Evolutionary conservation across 495 filamentous ascomycete species (phyloP), one percentile per base, ranked within the genome.

Genomic region (Hypoxylon trugodes): DNA sequence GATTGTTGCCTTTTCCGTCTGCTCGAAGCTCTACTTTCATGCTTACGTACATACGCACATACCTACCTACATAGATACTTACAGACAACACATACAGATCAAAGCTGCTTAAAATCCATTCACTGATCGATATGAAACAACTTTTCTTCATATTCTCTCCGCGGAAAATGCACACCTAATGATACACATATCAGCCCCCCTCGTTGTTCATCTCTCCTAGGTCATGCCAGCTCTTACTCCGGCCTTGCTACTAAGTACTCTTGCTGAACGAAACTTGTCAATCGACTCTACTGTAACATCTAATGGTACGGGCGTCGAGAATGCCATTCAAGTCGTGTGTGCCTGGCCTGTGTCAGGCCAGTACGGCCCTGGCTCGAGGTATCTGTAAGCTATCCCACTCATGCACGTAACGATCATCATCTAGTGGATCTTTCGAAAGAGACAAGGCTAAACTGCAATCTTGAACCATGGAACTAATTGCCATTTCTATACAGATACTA

Each of bases 271-370:
- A 28, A 58, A 61, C 15, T 18, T 16, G 43, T 40, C 58, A 10
- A 13, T 61, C 12, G 45, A 59, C 33, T 36, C 55, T 25, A 69
- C 59, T 42, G 36, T 61, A 18, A 18, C 35, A 40, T 55, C 66
- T 4, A 69, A 76, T 57, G 45, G 43, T 19, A 75, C 75, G 18
- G 46, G 45, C 19, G 52, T 58, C 35, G 42, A 33, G 37, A 41
- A 73, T 53, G 66, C 66, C 18, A 47, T 82, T 9, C 72, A 82
- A 56, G 85, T 86, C 38, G 65, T 88, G 1, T 88, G 85, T 57
- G 83, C 83, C 12, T 88, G 79, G 79, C 84, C 85, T 0, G 79
- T 88, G 0, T 84, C 81, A 3, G 85, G 84, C 3, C 83, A 87
- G 64, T 88, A 88, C 69, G 84, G 84, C 0, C 74, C 77, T 1